Percentiles rank a stretch among this genome's conserved stretches.
These are phyloP conservation scores for Eucalyptus regnans DNA, from an alignment of 345 rosid species.

Conservation along the genomic window DNA sequence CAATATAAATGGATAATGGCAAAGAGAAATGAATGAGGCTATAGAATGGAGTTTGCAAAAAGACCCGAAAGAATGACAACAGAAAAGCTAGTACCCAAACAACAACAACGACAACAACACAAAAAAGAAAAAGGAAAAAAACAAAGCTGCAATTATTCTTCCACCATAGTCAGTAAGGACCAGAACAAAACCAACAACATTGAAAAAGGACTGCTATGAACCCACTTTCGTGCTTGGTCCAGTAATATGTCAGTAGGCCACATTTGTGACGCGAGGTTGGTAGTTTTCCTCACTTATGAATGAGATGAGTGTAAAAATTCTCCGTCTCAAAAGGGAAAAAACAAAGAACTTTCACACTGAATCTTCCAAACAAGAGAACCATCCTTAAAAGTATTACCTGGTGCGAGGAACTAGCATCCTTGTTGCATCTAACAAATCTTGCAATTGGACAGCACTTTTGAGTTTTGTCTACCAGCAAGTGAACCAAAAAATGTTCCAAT, in stretches of 20 bases:
- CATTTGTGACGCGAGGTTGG: not conserved
- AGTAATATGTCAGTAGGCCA: not conserved
- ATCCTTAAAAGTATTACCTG: constrained; percentile 34
- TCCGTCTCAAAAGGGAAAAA: not conserved
- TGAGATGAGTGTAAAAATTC: not conserved
- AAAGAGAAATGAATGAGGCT: not conserved
- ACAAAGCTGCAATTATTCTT: not conserved
- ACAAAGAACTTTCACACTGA: not conserved
- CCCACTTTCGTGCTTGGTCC: not conserved
- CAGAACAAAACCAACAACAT: not conserved
- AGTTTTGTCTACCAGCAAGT: constrained; percentile 77
- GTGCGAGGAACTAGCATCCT: constrained; percentile 88
- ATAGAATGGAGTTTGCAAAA: not conserved
- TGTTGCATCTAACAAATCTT: constrained; percentile 98
- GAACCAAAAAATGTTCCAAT: not conserved
- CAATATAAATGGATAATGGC: not conserved
- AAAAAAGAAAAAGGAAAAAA: not conserved
- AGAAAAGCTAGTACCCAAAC: not conserved
- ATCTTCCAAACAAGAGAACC: not conserved
- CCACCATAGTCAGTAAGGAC: not conserved
- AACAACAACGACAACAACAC: not conserved
- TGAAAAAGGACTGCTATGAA: not conserved
- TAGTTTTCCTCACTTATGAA: not conserved
- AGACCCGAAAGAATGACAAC: not conserved
- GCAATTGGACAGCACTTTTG: constrained; percentile 91